phyloP scores from a whole-genome alignment of 163 green algal genomes.

The Chloroidium sp. region DNA sequence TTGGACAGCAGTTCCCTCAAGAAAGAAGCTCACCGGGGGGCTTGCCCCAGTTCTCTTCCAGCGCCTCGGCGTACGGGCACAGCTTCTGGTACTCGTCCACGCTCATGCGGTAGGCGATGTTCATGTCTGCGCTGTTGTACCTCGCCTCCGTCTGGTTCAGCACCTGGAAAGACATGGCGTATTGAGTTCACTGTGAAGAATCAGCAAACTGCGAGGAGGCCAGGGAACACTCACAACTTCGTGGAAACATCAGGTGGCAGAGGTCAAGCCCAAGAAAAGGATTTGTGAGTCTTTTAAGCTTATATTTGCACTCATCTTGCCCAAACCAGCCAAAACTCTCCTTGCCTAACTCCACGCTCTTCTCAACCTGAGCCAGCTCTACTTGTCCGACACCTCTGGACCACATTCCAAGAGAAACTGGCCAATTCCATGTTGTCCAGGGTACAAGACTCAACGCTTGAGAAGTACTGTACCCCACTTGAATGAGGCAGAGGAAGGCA shows the following conservation, averaged over 20 bases:
- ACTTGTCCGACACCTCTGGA: no score
- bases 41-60: constrained; percentile 99
- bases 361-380: no score
- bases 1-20: background rate
- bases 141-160: constrained; percentile 82
- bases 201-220: background rate
- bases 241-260: no score
- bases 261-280: no score
- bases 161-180: constrained; percentile 15
- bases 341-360: no score
- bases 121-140: constrained; percentile 91
- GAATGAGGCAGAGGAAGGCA: background rate
- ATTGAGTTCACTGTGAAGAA: background rate
- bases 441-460: no score
- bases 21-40: constrained; percentile 43
- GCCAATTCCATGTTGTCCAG: no score
- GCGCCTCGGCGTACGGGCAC: constrained; percentile 81
- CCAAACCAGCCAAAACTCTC: no score
- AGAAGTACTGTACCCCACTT: background rate
- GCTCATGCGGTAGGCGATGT: constrained; percentile 94
- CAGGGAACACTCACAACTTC: no score
- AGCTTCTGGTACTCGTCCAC: constrained; percentile 93
- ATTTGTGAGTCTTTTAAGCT: no score
- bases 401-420: no score
- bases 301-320: no score